phyloP scores from a whole-genome alignment of 306 rosid genomes.

The Cicer cuneatum region DNA sequence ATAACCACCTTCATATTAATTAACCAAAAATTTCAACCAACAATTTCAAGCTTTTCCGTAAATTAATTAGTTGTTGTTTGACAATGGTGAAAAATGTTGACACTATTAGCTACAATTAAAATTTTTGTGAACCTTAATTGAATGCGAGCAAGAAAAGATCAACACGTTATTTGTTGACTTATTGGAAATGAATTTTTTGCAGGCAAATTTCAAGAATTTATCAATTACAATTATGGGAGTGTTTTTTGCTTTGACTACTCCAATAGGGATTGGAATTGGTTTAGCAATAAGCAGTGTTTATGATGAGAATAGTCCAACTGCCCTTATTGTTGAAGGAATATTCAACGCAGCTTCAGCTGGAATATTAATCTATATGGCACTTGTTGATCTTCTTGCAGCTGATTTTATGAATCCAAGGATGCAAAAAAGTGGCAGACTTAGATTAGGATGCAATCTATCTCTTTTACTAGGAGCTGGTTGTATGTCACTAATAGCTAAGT shows the following conservation, averaged over 20 bases:
- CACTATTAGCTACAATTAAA: no score
- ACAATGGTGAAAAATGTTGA: no score
- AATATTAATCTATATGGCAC: constrained; percentile 67
- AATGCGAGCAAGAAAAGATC: neutral
- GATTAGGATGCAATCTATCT: constrained; percentile 18
- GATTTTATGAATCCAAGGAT: constrained; percentile 48
- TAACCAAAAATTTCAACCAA: no score
- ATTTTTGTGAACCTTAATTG: neutral
- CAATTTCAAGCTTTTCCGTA: no score
- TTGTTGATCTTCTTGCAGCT: constrained; percentile 50
- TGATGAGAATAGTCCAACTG: constrained; percentile 55
- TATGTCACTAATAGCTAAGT: constrained; percentile 51
- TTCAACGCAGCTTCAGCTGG: constrained; percentile 69
- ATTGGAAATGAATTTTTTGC: neutral
- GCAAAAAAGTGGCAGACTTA: constrained; percentile 41
- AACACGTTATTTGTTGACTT: neutral
- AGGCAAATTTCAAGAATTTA: constrained; percentile 55
- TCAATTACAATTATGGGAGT: constrained; percentile 48
- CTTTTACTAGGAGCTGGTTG: constrained; percentile 46
- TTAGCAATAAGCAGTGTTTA: constrained; percentile 50
- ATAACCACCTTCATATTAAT: no score
- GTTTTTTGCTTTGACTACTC: constrained; percentile 69
- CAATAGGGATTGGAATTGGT: constrained; percentile 63
- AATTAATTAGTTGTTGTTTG: no score
- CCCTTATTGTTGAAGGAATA: constrained; percentile 60